Base-by-base conservation (phyloP, 179 eudicot genomes). In the Spergularia azorica region DNA sequence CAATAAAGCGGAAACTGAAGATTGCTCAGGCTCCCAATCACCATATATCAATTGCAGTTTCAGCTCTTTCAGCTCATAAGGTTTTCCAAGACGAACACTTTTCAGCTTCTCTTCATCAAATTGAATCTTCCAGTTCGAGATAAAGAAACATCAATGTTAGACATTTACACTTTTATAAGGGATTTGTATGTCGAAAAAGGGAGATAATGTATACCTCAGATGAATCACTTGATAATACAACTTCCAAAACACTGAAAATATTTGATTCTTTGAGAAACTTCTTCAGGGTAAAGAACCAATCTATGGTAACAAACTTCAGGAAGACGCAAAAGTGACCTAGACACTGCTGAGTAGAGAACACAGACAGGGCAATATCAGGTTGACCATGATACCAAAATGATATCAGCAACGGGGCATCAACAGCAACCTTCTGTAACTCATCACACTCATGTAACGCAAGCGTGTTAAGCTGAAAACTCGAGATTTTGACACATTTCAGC, bases 221-320 rank as follows among this genome's bases (percentile, higher is more conserved):
- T 3, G 13, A 46, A 43, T 17, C 14, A n/a, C 8, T 4, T 43
- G 71, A 16, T 21, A 67, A 6, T 18, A 16, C 32, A 14, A 67
- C 9, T 26, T 43, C 55, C 17, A 67, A n/a, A 46, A 5, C 17
- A 10, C n/a, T 17, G 52, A 67, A 67, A 2, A 43, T 41, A 26
- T 4, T 67, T 16, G 71, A n/a, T 16, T 67, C 71, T 67, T 16
- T n/a, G 14, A 67, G 55, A 67, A 67, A 67, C 71, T 48, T 67
- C 26, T 67, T 67, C 9, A 67, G 55, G 26, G 17, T 69, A 50
- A 50, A 26, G 12, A 69, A 50, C 72, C 72, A 69, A 12, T 32
- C 5, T 18, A 54, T 21, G 17, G 39, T 51, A 14, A 51, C 12
- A 18, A 15, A 9, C 9, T 6, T 17, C 68, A 14, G 32, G 3